Base-by-base conservation (phyloP, 1,139 yeast genomes). In the Kurtzmaniella quercitrusa region DNA sequence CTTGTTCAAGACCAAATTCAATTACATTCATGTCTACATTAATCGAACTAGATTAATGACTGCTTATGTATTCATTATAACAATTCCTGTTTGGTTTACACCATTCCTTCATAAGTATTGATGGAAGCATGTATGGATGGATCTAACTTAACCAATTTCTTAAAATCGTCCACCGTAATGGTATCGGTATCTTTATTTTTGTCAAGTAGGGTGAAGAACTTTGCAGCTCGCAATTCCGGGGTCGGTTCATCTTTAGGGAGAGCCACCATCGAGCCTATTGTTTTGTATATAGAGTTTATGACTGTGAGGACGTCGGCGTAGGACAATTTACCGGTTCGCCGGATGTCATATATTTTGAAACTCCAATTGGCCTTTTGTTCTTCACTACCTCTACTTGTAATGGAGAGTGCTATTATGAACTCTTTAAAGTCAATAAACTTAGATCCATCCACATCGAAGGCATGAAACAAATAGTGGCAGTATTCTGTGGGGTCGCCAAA, bases 401-500 rank as follows among this genome's bases (percentile, higher is more conserved):
- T 76, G 49, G 95, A 85, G 45, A 93, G 68, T 3, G 96, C 96
- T 35, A 87, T 77, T 33, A 94, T 89, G 57, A 94, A 94, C 64
- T 91, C 97, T 63, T 84, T 87, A 66, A 94, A 94, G 57, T 89
- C 96, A 40, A 94, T 87, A 41, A 79, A 77, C 23, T 95, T 96
- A 49, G 81, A 80, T 54, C 79, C 74, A 60, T 89, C 95, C 42
- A 78, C 76, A 61, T 94, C 98, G 62, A 93, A 91, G 9, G 88
- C 95, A 46, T 82, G 80, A 65, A 94, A 94, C 23, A 94, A 83
- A 55, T 84, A 87, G 48, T 82, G 88, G 46, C 96, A 88, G 66
- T 89, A 94, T 46, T 89, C 93, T 11, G 85, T 78, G 0, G 98
- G 96, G 56, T 93, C 96, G 2, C 99, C 99, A 70, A 94, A 94